Base-by-base conservation (phyloP, 345 rosid genomes). In the Excoecaria cochinchinensis region DNA sequence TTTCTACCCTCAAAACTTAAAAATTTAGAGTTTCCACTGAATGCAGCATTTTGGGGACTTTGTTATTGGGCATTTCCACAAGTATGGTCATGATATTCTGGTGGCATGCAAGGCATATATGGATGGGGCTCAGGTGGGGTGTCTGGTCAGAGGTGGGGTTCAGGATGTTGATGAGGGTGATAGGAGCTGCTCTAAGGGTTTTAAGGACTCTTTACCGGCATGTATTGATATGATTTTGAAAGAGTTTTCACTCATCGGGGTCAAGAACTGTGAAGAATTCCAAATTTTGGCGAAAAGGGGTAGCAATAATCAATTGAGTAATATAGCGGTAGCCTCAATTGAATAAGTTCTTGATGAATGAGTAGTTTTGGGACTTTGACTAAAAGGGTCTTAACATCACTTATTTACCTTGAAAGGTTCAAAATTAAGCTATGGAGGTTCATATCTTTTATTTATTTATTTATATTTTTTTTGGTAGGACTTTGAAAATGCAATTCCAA, bases 41-140 rank as follows among this genome's bases (percentile, higher is more conserved):
- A 8, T 81, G 84, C 83, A 95, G 97, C 88, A 91, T 83, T 95
- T 95, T 62, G 86, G 88, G 84, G 91, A 88, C 74, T 93, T 90
- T 53, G 82, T 87, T 22, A 70, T 76, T 74, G 99, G 98, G 17
- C 97, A 90, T 79, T 95, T 95, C 88, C 83, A 78, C 79, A 83
- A 76, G 73, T 82, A 79, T 52, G 92, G 93, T 48, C 81, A 76
- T 71, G 92, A 86, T 58, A 87, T 92, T 65, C 70, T 92, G 73
- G 83, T 83, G 67, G 95, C 97, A 39, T 91, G 99, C 77, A 82
- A 86, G 82, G 92, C 93, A 7, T 90, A 95, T 72, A 79, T 73
- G 81, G 89, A 82, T 21, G 99, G 97, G 63, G 96, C 91, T 62
- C 83, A 83, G 58, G 92, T 91, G 11, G 98, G 90, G 42, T 82